Evolutionary conservation across 345 rosid species (phyloP).

Genomic region (Eutrema heterophyllum): DNA sequence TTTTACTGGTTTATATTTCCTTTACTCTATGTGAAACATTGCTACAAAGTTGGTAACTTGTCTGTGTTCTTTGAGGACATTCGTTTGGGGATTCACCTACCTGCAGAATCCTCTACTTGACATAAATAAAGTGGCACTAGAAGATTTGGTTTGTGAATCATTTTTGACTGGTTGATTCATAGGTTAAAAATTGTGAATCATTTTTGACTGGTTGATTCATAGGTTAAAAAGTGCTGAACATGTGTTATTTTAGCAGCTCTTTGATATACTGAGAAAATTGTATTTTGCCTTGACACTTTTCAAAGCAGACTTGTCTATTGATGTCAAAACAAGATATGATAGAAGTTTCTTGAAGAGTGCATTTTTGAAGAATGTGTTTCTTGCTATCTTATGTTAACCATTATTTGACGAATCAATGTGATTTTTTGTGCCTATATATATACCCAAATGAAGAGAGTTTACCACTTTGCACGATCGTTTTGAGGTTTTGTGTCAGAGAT

Average conservation of each 20-base stretch:
- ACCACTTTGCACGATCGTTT: neutral
- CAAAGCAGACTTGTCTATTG: neutral
- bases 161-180: conserved; percentile 8
- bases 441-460: neutral
- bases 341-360: neutral
- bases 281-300: neutral
- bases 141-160: conserved; percentile 7
- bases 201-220: conserved; percentile 7
- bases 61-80: conserved; percentile 9
- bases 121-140: conserved; percentile 1
- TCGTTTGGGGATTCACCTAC: neutral
- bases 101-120: conserved; percentile 5
- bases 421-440: neutral
- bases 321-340: conserved; percentile 2
- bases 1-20: neutral
- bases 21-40: neutral
- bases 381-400: neutral
- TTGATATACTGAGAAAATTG: neutral
- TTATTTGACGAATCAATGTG: neutral
- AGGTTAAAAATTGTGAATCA: neutral
- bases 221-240: neutral
- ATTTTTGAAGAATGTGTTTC: neutral
- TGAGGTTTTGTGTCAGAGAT: neutral
- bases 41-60: neutral
- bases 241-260: neutral